phyloP scores from a whole-genome alignment of 768 basidiomycete species.

The Lactarius sanguifluus region DNA sequence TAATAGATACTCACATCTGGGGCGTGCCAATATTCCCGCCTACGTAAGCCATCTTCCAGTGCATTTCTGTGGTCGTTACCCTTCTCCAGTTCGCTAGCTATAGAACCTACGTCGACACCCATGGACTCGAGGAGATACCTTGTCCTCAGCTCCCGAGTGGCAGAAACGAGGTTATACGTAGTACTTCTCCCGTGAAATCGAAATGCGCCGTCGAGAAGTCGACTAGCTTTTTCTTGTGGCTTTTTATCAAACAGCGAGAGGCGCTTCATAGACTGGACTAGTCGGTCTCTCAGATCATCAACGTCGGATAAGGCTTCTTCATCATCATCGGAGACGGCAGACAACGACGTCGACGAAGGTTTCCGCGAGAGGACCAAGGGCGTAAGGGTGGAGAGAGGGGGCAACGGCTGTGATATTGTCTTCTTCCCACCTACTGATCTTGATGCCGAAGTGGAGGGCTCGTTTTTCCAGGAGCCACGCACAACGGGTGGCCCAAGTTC shows the following conservation, averaged over 20 bases:
- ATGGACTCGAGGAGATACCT: constrained; percentile 17
- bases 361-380: constrained; percentile 13
- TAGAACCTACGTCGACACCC: constrained; percentile 10
- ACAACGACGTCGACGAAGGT: constrained; percentile 7
- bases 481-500: constrained; percentile 62
- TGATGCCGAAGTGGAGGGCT: constrained; percentile 27
- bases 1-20: constrained; percentile 25
- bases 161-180: constrained; percentile 17
- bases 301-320: constrained; percentile 4
- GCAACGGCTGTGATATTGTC: background rate
- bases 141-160: constrained; percentile 14
- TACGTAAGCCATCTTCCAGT: constrained; percentile 5
- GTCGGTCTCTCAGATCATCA: constrained; percentile 5
- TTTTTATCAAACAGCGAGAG: constrained; percentile 22
- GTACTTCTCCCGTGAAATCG: constrained; percentile 29
- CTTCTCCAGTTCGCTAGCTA: constrained; percentile 7
- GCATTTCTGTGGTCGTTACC: background rate
- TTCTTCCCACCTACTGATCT: constrained; percentile 13
- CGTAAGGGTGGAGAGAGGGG: constrained; percentile 14
- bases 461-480: constrained; percentile 62
- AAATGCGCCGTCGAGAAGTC: constrained; percentile 19
- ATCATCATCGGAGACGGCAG: constrained; percentile 1
- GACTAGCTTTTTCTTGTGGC: constrained; percentile 23
- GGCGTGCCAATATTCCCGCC: constrained; percentile 27
- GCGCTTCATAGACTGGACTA: constrained; percentile 22